phyloP scores from a whole-genome alignment of 129 eudicot species.

The Solidago caesia region DNA sequence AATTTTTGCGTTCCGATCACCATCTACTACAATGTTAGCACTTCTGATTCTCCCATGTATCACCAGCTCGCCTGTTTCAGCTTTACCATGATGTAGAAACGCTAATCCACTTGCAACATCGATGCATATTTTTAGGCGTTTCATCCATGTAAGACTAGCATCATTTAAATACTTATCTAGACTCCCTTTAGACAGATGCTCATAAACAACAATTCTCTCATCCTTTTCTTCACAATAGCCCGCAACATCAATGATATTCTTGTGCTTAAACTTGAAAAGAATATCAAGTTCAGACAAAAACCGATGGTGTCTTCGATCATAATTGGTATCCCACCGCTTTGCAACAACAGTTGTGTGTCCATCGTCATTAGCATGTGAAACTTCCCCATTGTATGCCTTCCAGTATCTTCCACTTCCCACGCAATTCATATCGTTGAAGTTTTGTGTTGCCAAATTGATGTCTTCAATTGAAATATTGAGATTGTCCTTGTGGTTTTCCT shows the following conservation, averaged over 20 bases:
- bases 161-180: too few relatives aligned
- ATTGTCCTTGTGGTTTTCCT: not conserved
- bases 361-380: not conserved
- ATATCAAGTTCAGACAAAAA: not conserved
- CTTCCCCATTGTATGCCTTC: not conserved
- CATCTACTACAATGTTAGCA: not conserved
- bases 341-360: not conserved
- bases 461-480: not conserved
- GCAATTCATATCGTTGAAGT: not conserved
- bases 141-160: too few relatives aligned
- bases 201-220: not conserved
- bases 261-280: not conserved
- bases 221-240: not conserved
- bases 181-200: not conserved
- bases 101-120: not conserved
- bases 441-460: not conserved
- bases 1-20: not conserved
- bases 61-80: not conserved
- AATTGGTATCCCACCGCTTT: conserved; percentile 3
- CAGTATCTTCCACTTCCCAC: not conserved
- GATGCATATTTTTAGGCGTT: too few relatives aligned
- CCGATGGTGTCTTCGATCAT: not conserved
- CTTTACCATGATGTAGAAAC: not conserved
- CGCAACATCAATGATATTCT: not conserved
- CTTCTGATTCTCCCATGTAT: not conserved